These are phyloP conservation scores for Globisporangium splendens DNA, from an alignment of 352 stramenopile genomes.

Conservation along the genomic window DNA sequence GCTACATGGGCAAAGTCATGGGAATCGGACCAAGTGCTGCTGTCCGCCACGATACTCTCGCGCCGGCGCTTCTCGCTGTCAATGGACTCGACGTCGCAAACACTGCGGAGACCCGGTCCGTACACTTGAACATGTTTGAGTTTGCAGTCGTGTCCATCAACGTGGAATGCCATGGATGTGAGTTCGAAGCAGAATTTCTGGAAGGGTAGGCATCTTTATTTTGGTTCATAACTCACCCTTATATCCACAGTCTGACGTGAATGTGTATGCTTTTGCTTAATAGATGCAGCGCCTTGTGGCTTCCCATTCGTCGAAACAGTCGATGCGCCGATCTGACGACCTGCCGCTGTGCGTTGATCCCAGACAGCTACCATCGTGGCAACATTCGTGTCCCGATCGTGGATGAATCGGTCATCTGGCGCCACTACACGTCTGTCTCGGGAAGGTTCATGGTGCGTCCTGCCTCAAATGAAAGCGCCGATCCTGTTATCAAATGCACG, in stretches of 20 bases:
- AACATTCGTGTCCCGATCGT: slow-evolving; percentile 65
- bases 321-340: slow-evolving; percentile 45
- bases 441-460: slow-evolving; percentile 65
- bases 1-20: slow-evolving; percentile 43
- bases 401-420: slow-evolving; percentile 74
- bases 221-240: too few relatives aligned
- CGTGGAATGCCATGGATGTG: slow-evolving; percentile 58
- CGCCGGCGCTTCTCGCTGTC: slow-evolving; percentile 43
- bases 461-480: not conserved
- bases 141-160: slow-evolving; percentile 61
- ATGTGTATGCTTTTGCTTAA: not conserved
- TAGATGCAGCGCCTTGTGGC: slow-evolving; percentile 58
- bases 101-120: slow-evolving; percentile 20
- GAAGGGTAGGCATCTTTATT: slow-evolving; percentile 32
- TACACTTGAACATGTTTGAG: slow-evolving; percentile 63
- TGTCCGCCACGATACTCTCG: slow-evolving; percentile 22
- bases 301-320: slow-evolving; percentile 54
- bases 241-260: too few relatives aligned
- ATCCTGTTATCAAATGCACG: not conserved
- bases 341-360: slow-evolving; percentile 68
- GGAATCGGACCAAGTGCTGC: slow-evolving; percentile 15
- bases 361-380: slow-evolving; percentile 68
- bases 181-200: slow-evolving; percentile 77
- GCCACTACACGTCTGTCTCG: slow-evolving; percentile 60
- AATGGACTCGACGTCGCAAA: slow-evolving; percentile 44